Conservation (phyloP, 306 rosid genomes). For the Geum urbanum region DNA sequence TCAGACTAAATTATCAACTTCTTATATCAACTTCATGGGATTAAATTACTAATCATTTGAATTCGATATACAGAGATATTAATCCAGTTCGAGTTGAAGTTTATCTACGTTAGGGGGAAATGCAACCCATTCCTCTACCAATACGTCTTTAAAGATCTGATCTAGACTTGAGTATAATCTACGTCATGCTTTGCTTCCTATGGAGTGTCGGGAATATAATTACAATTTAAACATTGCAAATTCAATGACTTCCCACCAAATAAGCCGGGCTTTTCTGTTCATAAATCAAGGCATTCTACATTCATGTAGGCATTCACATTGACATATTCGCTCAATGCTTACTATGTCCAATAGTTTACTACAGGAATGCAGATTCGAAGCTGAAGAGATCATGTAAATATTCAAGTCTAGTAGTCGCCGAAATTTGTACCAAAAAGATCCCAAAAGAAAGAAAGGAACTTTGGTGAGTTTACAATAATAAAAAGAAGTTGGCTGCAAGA, state of each 20-base stretch:
- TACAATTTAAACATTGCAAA: neutral
- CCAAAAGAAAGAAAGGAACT: slow-evolving; percentile 4
- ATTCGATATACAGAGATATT: too few species aligned
- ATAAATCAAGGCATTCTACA: neutral
- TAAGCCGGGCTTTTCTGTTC: neutral
- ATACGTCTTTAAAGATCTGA: neutral
- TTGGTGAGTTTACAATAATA: neutral
- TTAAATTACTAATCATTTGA: too few species aligned
- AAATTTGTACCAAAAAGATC: slow-evolving; percentile 6
- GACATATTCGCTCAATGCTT: neutral
- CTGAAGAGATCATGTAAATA: neutral
- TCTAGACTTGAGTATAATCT: neutral
- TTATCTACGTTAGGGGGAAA: too few species aligned
- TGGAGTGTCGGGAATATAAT: neutral
- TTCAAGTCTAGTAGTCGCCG: neutral
- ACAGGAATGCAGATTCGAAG: neutral
- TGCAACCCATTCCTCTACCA: neutral
- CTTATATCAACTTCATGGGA: too few species aligned
- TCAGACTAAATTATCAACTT: too few species aligned
- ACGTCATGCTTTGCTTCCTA: neutral
- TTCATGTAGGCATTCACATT: neutral
- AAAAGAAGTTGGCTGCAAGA: neutral
- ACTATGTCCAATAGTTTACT: neutral
- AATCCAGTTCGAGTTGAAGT: neutral
- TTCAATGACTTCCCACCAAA: neutral